phyloP scores from a whole-genome alignment of 768 basidiomycete species.

The Hericium erinaceus region DNA sequence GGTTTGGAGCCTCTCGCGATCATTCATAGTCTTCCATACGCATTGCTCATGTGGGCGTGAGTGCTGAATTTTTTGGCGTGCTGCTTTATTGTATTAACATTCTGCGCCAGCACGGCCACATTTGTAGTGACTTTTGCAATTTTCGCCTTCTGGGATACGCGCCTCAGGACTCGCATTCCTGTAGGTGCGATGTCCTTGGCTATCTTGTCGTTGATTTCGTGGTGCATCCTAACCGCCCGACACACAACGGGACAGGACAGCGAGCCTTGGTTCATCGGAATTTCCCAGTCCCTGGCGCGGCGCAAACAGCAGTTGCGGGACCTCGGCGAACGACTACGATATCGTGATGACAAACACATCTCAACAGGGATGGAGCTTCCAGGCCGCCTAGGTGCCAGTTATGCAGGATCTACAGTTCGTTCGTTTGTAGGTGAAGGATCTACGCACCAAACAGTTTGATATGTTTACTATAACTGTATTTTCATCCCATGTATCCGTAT shows the following conservation, averaged over 20 bases:
- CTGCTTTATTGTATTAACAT: too few species aligned
- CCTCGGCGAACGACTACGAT: too few species aligned
- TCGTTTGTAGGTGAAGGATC: too few species aligned
- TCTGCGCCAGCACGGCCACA: constrained; percentile 1
- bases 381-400: too few species aligned
- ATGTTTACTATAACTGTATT: too few species aligned
- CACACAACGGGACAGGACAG: neutral
- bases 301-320: too few species aligned
- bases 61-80: constrained; percentile 15
- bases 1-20: constrained; percentile 46
- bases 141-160: constrained; percentile 3
- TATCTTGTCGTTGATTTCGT: neutral
- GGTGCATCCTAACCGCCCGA: neutral
- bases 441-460: too few species aligned
- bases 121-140: constrained; percentile 7
- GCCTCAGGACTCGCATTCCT: neutral
- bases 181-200: neutral
- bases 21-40: constrained; percentile 46
- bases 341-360: too few species aligned
- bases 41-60: constrained; percentile 52
- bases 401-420: too few species aligned
- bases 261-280: neutral
- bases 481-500: too few species aligned
- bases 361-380: too few species aligned
- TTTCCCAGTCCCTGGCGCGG: too few species aligned